Evolutionary conservation across 306 rosid species (phyloP).

Genomic region (Biancaea sappan): DNA sequence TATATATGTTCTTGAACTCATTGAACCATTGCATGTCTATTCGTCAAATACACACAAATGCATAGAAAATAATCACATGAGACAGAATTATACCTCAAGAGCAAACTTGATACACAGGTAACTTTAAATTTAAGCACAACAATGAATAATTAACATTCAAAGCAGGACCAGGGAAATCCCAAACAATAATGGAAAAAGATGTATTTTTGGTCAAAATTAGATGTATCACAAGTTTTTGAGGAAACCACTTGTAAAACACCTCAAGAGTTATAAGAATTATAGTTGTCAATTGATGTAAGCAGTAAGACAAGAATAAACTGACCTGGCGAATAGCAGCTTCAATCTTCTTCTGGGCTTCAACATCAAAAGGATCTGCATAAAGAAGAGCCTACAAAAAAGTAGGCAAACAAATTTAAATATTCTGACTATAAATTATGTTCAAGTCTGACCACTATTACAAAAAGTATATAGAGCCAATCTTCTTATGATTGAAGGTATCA

Average conservation of each 20-base stretch:
- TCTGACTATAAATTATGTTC: neutral
- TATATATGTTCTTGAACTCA: slow-evolving; percentile 11
- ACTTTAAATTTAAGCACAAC: neutral
- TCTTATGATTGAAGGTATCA: neutral
- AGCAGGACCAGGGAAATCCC: neutral
- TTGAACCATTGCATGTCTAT: neutral
- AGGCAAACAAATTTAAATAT: slow-evolving; percentile 10
- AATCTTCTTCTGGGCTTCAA: slow-evolving; percentile 95
- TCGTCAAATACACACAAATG: neutral
- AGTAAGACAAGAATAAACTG: neutral
- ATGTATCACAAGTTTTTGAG: slow-evolving; percentile 1
- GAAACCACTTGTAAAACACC: neutral
- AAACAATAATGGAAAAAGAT: neutral
- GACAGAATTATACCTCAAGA: neutral
- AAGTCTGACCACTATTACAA: neutral
- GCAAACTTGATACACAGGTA: neutral
- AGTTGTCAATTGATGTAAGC: neutral
- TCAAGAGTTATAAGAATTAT: neutral
- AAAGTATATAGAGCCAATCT: neutral
- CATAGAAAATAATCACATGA: slow-evolving; percentile 13
- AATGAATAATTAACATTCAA: neutral
- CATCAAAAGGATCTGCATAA: slow-evolving; percentile 94
- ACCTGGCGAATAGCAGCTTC: slow-evolving; percentile 99
- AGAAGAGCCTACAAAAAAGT: slow-evolving; percentile 71
- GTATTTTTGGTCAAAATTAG: neutral